These are phyloP conservation scores for Leishmania lainsoni DNA, from an alignment of 208 protist genomes.

Conservation along the genomic window DNA sequence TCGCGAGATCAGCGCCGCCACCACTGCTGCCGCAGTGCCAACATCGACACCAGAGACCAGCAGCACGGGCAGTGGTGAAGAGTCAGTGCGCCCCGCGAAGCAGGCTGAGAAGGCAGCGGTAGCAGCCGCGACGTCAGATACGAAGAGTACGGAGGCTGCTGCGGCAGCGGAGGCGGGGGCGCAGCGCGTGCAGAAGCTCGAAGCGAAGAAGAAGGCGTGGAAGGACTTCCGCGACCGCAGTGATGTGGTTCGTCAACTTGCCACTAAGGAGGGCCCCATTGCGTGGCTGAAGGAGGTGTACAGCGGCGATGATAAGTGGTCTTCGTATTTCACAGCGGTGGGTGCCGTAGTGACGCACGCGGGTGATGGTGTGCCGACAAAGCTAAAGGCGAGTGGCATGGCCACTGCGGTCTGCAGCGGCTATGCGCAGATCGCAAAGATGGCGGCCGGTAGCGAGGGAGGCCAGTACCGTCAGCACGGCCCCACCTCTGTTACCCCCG, in stretches of 20 bases:
- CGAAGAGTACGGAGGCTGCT: neutral
- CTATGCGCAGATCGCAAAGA: neutral
- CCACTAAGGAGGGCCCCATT: constrained; percentile 23
- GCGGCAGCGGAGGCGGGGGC: constrained; percentile 10
- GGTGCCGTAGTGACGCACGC: constrained; percentile 19
- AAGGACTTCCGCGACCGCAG: constrained; percentile 24
- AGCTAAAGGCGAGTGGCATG: constrained; percentile 27
- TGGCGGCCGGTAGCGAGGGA: neutral
- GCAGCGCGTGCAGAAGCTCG: constrained; percentile 14
- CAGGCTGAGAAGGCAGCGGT: neutral
- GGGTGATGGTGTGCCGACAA: neutral
- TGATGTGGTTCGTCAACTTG: constrained; percentile 26
- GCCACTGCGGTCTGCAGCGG: constrained; percentile 9
- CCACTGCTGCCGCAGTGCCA: neutral
- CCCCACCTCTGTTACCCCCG: neutral
- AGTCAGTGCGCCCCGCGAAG: neutral
- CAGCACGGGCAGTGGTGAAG: neutral
- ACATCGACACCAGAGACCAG: neutral
- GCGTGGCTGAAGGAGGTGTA: constrained; percentile 47
- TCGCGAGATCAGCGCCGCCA: constrained; percentile 15
- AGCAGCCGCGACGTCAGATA: neutral
- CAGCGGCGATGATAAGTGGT: constrained; percentile 28
- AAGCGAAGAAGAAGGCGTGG: constrained; percentile 22
- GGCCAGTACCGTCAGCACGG: neutral
- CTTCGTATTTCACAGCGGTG: constrained; percentile 15